Percentiles rank a stretch among this genome's conserved stretches.
phyloP scores from a whole-genome alignment of 2,329 filamentous ascomycete genomes.

The Aspergillus pseudoviridinutans region DNA sequence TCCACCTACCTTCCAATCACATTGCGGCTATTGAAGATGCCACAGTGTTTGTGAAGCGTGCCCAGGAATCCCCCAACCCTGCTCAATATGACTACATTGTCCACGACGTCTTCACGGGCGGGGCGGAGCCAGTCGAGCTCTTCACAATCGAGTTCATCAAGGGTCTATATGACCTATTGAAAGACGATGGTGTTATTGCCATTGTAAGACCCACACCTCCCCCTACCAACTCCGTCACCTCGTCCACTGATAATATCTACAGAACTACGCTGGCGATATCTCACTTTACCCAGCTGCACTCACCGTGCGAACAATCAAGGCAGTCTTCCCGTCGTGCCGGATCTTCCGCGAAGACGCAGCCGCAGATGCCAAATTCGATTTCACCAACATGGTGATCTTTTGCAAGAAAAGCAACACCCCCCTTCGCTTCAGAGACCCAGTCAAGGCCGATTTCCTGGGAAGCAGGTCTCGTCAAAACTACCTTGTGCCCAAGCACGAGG shows the following conservation, averaged over 20 bases:
- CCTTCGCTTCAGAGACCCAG: constrained; percentile 65
- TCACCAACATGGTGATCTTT: constrained; percentile 96
- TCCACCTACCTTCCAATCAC: constrained; percentile 72
- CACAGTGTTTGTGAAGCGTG: constrained; percentile 57
- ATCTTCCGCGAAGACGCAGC: constrained; percentile 76
- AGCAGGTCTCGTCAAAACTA: constrained; percentile 68
- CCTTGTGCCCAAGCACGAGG: constrained; percentile 68
- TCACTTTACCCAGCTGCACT: constrained; percentile 69
- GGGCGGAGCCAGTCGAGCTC: constrained; percentile 80
- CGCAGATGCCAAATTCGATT: constrained; percentile 59
- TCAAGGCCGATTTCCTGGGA: constrained; percentile 63
- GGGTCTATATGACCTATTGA: constrained; percentile 67
- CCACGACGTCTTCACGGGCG: constrained; percentile 96
- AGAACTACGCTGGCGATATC: constrained; percentile 96
- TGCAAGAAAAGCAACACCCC: constrained; percentile 63
- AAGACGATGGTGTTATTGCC: constrained; percentile 75
- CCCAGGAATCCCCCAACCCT: constrained; percentile 46
- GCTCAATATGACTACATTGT: constrained; percentile 81
- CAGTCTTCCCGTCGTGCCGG: constrained; percentile 83
- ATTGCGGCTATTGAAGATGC: constrained; percentile 80
- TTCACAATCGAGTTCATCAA: constrained; percentile 84
- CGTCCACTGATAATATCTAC: constrained; percentile 12
- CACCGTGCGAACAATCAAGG: constrained; percentile 74
- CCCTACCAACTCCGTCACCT: background rate
- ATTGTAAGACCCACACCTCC: constrained; percentile 58